Evolutionary conservation across 2,329 filamentous ascomycete genomes (phyloP), one percentile per base, ranked within the genome.

Genomic region (Claviceps fusiformis): DNA sequence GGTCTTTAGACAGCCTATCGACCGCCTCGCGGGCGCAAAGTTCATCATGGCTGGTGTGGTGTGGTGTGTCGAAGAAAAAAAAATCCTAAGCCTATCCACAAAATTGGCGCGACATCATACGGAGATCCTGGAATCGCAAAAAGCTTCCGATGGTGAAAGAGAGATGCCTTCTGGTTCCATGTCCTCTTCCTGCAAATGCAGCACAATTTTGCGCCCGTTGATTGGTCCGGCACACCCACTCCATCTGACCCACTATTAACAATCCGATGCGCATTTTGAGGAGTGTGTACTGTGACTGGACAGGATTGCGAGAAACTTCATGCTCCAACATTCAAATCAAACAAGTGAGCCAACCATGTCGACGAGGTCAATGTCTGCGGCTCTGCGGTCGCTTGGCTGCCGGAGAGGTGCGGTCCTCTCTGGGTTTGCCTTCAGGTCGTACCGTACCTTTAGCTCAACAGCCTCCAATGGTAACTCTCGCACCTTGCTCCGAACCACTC

Each of bases 1-100:
- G 35, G 80, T 74, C 71, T 86, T 87, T 67, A 87, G 81, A 71
- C 82, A 85, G 75, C 81, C 80, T 65, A 87, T 70, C 59, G 86
- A 85, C 79, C 86, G 82, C 71, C 80, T 71, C 65, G 77, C 65
- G 57, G 78, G 71, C 60, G 80, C 75, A 61, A 79, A 76, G 77
- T 88, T 89, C 75, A 77, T 81, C 60, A 64, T 71, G 63, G 58
- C 55, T 58, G 57, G 48, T 27, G 52, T n/a, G 24, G 57, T 45
- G 35, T 37, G 35, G 9, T 10, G 35, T 59, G 54, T 59, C 50
- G 60, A 55, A 29, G 60, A 55, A 29, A 17, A 41, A n/a, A 24
- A 24, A 24, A 2, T 24, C 24, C 39, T n/a, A 29, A 46, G 37
- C 2, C 24, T 43, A 24, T 41, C 4, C 31, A 19, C 10, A 17